Evolutionary conservation across 768 basidiomycete genomes (phyloP), one percentile per base, ranked within the genome.

Genomic region (Amanita exitialis): DNA sequence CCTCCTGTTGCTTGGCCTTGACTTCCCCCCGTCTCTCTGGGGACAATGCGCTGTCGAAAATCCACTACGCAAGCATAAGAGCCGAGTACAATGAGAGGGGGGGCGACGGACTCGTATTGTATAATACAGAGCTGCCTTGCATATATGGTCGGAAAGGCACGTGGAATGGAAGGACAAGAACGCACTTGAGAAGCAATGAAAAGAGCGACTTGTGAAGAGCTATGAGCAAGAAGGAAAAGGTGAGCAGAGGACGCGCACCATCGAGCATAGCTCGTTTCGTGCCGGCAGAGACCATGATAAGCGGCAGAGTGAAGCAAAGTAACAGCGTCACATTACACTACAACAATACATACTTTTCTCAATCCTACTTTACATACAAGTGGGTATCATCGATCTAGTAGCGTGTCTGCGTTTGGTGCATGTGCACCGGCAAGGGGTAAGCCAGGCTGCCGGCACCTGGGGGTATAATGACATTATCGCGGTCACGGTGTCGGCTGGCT

Each of bases 91-190:
- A 9, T 28, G 12, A 45, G 47, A 44, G 48, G 23, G 12, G 10
- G 30, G 12, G 23, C 15, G n/a, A 70, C 81, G 58, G 54, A 86
- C 86, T 61, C 77, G 73, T 54, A 88, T 70, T 27, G 86, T 83
- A 63, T 88, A 90, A 63, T 83, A 89, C 55, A 82, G 66, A 30
- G 86, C 88, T 66, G 82, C 83, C 87, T 90, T 77, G 54, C 59
- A 59, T 61, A 16, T 27, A 55, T 39, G 12, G 25, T 53, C 12
- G 53, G 50, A 50, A 51, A 38, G 47, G 54, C 62, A 65, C 54
- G 63, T 54, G 54, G 46, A 54, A 44, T 46, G 23, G 42, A 42
- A 37, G 9, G 20, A 44, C 47, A 37, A 28, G 37, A 52, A 50
- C 32, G 58, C 66, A 75, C 74, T 71, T 75, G 73, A 65, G 73